Conservation (phyloP, 495 filamentous ascomycete genomes). For the Penicillium diatomitis region DNA sequence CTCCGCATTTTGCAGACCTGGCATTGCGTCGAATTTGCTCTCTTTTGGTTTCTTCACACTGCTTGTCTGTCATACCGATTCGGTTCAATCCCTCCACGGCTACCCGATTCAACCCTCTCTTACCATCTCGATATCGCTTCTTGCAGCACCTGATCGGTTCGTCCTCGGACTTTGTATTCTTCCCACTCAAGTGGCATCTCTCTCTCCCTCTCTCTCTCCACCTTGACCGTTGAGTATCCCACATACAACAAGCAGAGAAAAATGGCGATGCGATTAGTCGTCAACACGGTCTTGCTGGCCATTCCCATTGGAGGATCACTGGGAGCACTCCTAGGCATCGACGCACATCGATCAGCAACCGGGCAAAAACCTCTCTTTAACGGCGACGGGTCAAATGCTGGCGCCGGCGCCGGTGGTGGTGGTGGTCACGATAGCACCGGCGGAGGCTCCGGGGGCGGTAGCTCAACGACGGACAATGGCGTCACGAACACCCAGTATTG, state of each 20-base stretch:
- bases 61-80: neutral
- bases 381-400: slow-evolving; percentile 1
- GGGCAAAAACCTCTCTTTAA: slow-evolving; percentile 21
- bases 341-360: slow-evolving; percentile 23
- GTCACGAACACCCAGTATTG: slow-evolving; percentile 14
- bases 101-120: neutral
- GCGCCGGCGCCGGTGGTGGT: slow-evolving; percentile 1
- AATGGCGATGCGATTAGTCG: slow-evolving; percentile 22
- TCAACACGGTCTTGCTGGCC: slow-evolving; percentile 28
- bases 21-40: neutral
- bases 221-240: too few species aligned
- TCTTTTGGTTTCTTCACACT: neutral
- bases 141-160: neutral
- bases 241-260: neutral
- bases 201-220: neutral
- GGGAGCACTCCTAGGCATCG: slow-evolving; percentile 30
- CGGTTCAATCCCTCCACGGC: neutral
- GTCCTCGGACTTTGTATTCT: neutral
- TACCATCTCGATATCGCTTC: neutral
- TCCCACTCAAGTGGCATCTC: neutral
- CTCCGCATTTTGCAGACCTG: too few species aligned
- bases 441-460: slow-evolving; percentile 7
- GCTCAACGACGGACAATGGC: slow-evolving; percentile 7
- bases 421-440: slow-evolving; percentile 7
- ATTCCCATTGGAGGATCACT: slow-evolving; percentile 32